These are phyloP conservation scores for Coemansia sp. DNA, from an alignment of 192 early-diverging fungal species.

Conservation along the genomic window DNA sequence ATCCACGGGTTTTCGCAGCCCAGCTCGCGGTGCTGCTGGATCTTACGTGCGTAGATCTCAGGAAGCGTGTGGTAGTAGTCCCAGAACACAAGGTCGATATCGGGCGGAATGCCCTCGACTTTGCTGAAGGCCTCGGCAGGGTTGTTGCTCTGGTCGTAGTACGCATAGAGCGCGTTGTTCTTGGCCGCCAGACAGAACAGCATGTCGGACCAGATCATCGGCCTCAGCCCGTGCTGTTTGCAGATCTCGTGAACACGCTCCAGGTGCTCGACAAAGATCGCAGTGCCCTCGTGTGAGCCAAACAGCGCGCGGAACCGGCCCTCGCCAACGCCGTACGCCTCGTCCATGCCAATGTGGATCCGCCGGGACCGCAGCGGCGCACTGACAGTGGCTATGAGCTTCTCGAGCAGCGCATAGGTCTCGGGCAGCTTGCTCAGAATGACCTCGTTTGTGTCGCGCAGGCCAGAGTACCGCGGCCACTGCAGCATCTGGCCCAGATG, in stretches of 20 bases:
- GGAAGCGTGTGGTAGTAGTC: slow-evolving; percentile 80
- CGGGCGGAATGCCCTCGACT: slow-evolving; percentile 58
- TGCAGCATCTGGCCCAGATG: slow-evolving; percentile 88
- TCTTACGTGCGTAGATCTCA: slow-evolving; percentile 72
- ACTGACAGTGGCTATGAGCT: slow-evolving; percentile 65
- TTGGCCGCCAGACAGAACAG: slow-evolving; percentile 69
- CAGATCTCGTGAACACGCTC: slow-evolving; percentile 73
- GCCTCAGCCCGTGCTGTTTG: slow-evolving; percentile 58
- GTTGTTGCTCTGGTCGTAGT: slow-evolving; percentile 72
- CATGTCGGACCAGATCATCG: slow-evolving; percentile 90
- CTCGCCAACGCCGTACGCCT: slow-evolving; percentile 84
- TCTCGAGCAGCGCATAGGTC: slow-evolving; percentile 78
- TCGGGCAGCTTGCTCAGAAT: slow-evolving; percentile 68
- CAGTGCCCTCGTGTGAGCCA: slow-evolving; percentile 70
- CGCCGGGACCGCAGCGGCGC: slow-evolving; percentile 71
- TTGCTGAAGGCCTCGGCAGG: slow-evolving; percentile 58
- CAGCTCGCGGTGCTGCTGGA: slow-evolving; percentile 79
- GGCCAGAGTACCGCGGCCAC: slow-evolving; percentile 76
- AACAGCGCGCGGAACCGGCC: slow-evolving; percentile 75
- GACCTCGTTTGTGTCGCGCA: slow-evolving; percentile 83
- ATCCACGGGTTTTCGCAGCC: slow-evolving; percentile 81
- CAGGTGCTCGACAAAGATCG: slow-evolving; percentile 77
- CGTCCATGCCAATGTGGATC: slow-evolving; percentile 89
- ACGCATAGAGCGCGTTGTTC: slow-evolving; percentile 77
- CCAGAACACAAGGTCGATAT: slow-evolving; percentile 79